Evolutionary conservation across 805 yeast species (phyloP).

Genomic region (Candida germanica): DNA sequence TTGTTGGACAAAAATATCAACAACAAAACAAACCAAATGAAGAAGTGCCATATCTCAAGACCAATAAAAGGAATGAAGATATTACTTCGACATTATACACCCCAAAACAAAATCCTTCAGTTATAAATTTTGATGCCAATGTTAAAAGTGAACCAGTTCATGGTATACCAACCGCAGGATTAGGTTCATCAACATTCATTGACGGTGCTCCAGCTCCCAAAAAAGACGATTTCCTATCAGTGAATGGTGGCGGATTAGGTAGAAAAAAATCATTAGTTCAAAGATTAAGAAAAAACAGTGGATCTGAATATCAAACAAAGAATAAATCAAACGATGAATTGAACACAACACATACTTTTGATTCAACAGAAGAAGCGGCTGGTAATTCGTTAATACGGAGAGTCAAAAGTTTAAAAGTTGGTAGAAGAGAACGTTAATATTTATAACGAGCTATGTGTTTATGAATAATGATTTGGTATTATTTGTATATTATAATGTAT

Average conservation of each 20-base stretch:
- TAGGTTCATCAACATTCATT: constrained; percentile 87
- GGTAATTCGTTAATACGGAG: constrained; percentile 71
- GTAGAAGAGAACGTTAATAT: constrained; percentile 35
- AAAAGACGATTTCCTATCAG: constrained; percentile 27
- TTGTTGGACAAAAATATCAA: constrained; percentile 32
- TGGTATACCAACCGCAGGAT: constrained; percentile 82
- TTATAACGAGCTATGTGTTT: neutral
- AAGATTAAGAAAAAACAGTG: constrained; percentile 48
- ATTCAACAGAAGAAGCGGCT: constrained; percentile 11
- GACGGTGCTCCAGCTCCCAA: constrained; percentile 94
- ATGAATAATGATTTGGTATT: constrained; percentile 6
- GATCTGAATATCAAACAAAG: constrained; percentile 30
- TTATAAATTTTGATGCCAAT: constrained; percentile 69
- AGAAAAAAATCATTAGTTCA: constrained; percentile 85
- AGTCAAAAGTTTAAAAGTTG: constrained; percentile 85
- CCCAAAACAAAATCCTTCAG: constrained; percentile 49
- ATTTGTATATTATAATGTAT: constrained; percentile 8
- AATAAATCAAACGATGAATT: constrained; percentile 22
- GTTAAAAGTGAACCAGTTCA: constrained; percentile 70
- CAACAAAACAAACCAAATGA: constrained; percentile 7
- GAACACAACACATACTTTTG: constrained; percentile 7
- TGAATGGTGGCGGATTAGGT: constrained; percentile 48
- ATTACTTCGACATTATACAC: constrained; percentile 24
- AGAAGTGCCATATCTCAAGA: constrained; percentile 16
- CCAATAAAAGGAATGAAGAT: constrained; percentile 18